Evolutionary conservation across 2,329 filamentous ascomycete genomes (phyloP).

Genomic region (Nemania sp.): DNA sequence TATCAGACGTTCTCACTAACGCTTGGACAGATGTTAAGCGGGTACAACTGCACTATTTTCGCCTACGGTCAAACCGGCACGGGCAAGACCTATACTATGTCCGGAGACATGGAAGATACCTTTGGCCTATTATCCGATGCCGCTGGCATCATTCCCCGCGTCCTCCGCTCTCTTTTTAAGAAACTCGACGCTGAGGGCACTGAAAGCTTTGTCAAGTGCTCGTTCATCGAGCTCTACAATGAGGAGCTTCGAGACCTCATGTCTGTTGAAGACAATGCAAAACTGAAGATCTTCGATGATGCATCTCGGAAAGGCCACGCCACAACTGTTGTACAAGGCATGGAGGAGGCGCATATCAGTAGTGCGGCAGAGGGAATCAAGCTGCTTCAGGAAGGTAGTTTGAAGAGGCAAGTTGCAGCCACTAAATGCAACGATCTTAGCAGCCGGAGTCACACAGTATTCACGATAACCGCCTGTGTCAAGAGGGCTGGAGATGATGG

Average conservation of each 20-base stretch:
- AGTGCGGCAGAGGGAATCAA: conserved; percentile 83
- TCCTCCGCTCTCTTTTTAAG: conserved; percentile 82
- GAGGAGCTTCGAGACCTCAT: conserved; percentile 93
- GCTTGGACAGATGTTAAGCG: conserved; percentile 73
- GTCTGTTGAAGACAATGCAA: conserved; percentile 76
- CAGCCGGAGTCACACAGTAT: conserved; percentile 95
- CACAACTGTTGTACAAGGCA: conserved; percentile 89
- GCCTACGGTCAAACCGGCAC: conserved; percentile 98
- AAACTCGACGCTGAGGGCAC: conserved; percentile 77
- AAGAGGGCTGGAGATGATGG: conserved; percentile 81
- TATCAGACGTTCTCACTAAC: conserved; percentile 12
- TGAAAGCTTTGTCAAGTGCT: conserved; percentile 93
- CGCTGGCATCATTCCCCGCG: conserved; percentile 93
- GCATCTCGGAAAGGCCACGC: conserved; percentile 81
- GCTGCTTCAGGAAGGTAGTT: conserved; percentile 83
- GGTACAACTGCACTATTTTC: conserved; percentile 98
- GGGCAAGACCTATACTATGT: conserved; percentile 99
- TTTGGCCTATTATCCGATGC: conserved; percentile 84
- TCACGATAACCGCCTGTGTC: conserved; percentile 90
- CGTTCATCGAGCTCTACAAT: conserved; percentile 98
- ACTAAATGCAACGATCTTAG: conserved; percentile 99
- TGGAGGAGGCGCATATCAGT: conserved; percentile 95
- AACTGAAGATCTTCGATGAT: conserved; percentile 96
- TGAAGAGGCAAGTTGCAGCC: conserved; percentile 95
- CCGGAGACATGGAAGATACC: conserved; percentile 90